Base-by-base conservation (phyloP, 2,329 filamentous ascomycete species). In the Colletotrichum karsti region DNA sequence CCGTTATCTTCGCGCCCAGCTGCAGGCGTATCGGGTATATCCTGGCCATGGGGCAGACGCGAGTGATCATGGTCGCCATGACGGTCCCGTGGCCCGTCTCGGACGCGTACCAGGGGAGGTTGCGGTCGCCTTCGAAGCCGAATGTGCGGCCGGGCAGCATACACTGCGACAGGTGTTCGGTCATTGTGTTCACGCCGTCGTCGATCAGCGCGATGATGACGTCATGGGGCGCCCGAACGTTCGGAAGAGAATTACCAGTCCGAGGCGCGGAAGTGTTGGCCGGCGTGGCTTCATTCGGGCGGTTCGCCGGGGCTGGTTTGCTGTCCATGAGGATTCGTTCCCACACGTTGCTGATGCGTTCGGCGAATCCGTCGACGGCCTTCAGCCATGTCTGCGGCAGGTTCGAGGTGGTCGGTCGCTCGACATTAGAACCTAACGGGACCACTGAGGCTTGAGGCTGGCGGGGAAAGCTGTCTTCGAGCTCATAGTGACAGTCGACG, bases 121-220 rank as follows among this genome's bases (percentile, higher is more conserved):
- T 69, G 9, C 72, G 66, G 59, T 71, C 68, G 28, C 70, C 56
- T 10, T 68, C 54, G 54, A 71, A 62, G 54, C 70, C 70, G 39
- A 79, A 80, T 2, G 72, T 77, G 3, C 64, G 56, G 0, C 79
- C 79, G 1, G 63, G 72, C 0, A 71, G 66, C 18, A 76, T 73
- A 6, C 61, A 72, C n/a, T 67, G 70, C 7, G 74, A 59, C 2
- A 81, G 64, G 3, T 24, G 28, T 3, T 62, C 20, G 5, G 76
- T 70, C 12, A 70, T 71, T 3, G 74, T 70, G 50, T 81, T 76
- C 1, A 81, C 74, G 4, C 80, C 80, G 37, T 82, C 79, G 57
- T 83, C 80, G 37, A 82, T 81, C 3, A 82, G 70, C 2, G 79
- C 80, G 7, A 82, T 70, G 18, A 72, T 75, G 63, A 78, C 72